Base-by-base conservation (phyloP, 495 filamentous ascomycete species). In the Daldinia bambusicola region DNA sequence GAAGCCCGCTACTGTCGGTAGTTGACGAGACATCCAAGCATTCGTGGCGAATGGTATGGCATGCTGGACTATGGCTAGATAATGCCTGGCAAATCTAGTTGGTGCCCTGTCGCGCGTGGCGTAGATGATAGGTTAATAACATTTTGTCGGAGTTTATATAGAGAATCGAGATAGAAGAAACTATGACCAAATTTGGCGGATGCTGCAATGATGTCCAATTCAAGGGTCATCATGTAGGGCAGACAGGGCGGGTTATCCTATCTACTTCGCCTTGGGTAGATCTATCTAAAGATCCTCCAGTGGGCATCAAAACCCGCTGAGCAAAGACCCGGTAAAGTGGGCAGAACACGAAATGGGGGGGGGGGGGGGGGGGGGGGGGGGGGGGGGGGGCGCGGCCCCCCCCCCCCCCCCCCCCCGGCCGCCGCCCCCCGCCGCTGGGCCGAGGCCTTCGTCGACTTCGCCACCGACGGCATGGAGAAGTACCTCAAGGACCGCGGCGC, bases 391-490 rank as follows among this genome's bases (percentile, higher is more conserved):
- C n/a, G n/a, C n/a, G n/a, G n/a, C n/a, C n/a, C n/a, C n/a, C n/a
- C n/a, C n/a, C n/a, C n/a, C n/a, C n/a, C n/a, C n/a, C n/a, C n/a
- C n/a, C n/a, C n/a, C n/a, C n/a, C n/a, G n/a, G n/a, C n/a, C n/a
- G n/a, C n/a, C n/a, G n/a, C n/a, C n/a, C 83, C 84, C 40, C 80
- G 82, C 26, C 71, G 74, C 41, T 86, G 84, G 84, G 84, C 84
- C 45, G 80, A 84, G 70, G 84, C 84, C 6, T 86, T 85, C 71
- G 84, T 86, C 26, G 72, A 84, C 61, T 86, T 86, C 60, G 84
- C 84, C 0, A 76, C 82, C 2, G 79, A 80, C 63, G 82, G 80
- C 53, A 80, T 84, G 78, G 84, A 86, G 76, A 53, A 36, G 30
- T 86, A 86, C 55, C 78, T 85, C 53, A 82, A 82, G 72, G 80